A percentile compares a stretch with the other conserved stretches of the same genome.
Evolutionary conservation across 2,329 filamentous ascomycete genomes (phyloP).

Genomic region (Biscogniauxia marginata): DNA sequence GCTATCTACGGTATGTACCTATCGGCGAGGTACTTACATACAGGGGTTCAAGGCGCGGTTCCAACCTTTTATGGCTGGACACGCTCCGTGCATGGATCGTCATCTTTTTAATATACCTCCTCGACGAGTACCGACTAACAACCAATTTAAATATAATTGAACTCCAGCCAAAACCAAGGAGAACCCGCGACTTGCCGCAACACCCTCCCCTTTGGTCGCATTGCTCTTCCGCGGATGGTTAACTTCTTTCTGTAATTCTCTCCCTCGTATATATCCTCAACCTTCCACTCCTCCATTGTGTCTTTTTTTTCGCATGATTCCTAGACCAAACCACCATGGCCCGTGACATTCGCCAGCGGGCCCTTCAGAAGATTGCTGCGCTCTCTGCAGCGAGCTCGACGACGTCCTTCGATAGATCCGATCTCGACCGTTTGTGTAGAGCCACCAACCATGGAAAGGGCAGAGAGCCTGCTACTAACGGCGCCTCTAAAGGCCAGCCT

Average conservation of each 20-base stretch:
- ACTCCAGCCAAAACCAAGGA: background rate
- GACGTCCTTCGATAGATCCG: slow-evolving; percentile 58
- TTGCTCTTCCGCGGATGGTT: too few species aligned
- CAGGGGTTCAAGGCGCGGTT: too few species aligned
- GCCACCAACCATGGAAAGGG: slow-evolving; percentile 49
- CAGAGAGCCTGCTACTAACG: slow-evolving; percentile 46
- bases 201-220: too few species aligned
- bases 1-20: too few species aligned
- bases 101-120: background rate
- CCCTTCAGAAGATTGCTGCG: slow-evolving; percentile 64
- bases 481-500: slow-evolving; percentile 39
- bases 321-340: slow-evolving; percentile 38
- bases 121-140: background rate
- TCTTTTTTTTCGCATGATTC: background rate
- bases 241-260: background rate
- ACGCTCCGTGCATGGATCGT: too few species aligned
- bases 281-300: slow-evolving; percentile 16
- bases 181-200: background rate
- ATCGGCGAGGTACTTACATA: too few species aligned
- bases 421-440: slow-evolving; percentile 61
- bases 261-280: slow-evolving; percentile 4
- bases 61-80: too few species aligned
- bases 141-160: background rate
- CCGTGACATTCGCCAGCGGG: slow-evolving; percentile 59
- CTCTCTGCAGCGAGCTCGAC: slow-evolving; percentile 56